Evolutionary conservation across 192 early-diverging fungal genomes (phyloP).

Genomic region (Backusella psychrophila): DNA sequence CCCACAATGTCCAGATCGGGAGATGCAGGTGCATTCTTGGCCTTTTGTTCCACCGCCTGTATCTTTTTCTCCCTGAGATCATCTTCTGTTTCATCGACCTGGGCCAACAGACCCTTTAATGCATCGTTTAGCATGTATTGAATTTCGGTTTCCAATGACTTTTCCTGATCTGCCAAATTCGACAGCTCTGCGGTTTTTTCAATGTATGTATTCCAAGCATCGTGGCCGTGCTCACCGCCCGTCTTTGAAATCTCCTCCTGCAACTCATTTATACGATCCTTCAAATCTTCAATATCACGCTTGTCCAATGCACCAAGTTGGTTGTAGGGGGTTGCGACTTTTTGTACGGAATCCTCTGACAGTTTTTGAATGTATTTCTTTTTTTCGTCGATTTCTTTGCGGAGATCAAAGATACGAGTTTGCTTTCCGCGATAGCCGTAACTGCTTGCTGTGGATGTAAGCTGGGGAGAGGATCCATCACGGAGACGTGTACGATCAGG

Average conservation of each 20-base stretch:
- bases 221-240: constrained; percentile 1
- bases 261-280: constrained; percentile 39
- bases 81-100: constrained; percentile 46
- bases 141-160: constrained; percentile 45
- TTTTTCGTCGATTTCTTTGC: constrained; percentile 26
- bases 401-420: constrained; percentile 32
- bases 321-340: constrained; percentile 8
- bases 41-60: constrained; percentile 38
- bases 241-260: constrained; percentile 33
- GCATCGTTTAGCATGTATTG: constrained; percentile 33
- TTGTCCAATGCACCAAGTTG: constrained; percentile 30
- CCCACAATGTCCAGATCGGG: constrained; percentile 36
- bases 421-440: constrained; percentile 37
- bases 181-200: constrained; percentile 41
- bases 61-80: constrained; percentile 43
- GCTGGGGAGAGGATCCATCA: constrained; percentile 4
- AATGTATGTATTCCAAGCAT: constrained; percentile 26
- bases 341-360: constrained; percentile 9
- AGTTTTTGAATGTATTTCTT: constrained; percentile 15
- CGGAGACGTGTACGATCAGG: constrained; percentile 19
- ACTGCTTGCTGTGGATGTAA: constrained; percentile 17
- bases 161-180: constrained; percentile 45
- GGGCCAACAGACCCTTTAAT: constrained; percentile 36
- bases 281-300: constrained; percentile 41
- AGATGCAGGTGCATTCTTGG: constrained; percentile 2